Evolutionary conservation across 106 monocot species (phyloP).

Genomic region (Dioscorea dumetorum): DNA sequence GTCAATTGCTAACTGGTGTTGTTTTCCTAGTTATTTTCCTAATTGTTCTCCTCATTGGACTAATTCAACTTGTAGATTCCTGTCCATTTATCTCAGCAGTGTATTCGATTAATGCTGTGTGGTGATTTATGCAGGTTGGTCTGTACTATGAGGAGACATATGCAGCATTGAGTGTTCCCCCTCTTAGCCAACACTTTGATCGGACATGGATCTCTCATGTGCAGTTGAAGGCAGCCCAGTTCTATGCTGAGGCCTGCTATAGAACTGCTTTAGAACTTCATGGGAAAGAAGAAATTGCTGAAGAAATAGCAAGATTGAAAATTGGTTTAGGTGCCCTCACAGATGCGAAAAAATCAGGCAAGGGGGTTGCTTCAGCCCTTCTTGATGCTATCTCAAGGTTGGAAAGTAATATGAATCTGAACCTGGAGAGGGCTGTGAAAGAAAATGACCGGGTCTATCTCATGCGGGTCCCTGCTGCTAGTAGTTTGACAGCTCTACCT

Average conservation of each 20-base stretch:
- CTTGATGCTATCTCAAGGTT: conserved; percentile 41
- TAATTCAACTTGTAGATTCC: too few relatives aligned
- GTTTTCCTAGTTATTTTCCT: too few relatives aligned
- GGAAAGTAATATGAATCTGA: conserved; percentile 32
- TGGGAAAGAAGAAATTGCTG: conserved; percentile 48
- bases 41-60: too few relatives aligned
- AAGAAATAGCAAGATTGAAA: conserved; percentile 54
- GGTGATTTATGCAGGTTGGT: conserved; percentile 37
- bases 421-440: conserved; percentile 48
- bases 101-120: not conserved
- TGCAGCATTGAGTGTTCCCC: conserved; percentile 25
- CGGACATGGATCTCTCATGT: conserved; percentile 47
- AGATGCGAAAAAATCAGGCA: conserved; percentile 42
- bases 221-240: conserved; percentile 55
- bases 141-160: conserved; percentile 54
- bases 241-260: conserved; percentile 60
- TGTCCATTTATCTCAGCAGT: not conserved
- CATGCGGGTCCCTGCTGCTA: conserved; percentile 38
- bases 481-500: conserved; percentile 28
- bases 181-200: conserved; percentile 54
- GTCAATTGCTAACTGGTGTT: too few relatives aligned
- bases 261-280: conserved; percentile 40
- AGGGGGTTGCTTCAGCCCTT: conserved; percentile 39
- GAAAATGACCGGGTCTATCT: conserved; percentile 58
- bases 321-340: conserved; percentile 28